Evolutionary conservation across 2,329 filamentous ascomycete species (phyloP), one percentile per base, ranked within the genome.

Genomic region (Colletotrichum lini): DNA sequence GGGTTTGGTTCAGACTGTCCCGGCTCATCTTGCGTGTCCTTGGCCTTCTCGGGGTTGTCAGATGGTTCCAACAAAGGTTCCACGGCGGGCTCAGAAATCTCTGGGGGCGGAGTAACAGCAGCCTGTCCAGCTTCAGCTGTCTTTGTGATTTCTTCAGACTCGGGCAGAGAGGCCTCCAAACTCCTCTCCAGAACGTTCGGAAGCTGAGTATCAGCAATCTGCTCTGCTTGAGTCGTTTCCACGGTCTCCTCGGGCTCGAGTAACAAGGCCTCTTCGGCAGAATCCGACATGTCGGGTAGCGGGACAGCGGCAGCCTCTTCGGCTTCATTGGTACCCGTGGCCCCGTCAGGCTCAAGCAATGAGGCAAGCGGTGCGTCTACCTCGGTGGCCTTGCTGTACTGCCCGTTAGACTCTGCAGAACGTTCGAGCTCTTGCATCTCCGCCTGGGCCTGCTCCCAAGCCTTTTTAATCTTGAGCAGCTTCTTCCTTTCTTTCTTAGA

Each of bases 401-500:
- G 18, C 42, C 71, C 56, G 23, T 40, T 23, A 9, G 63, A 15
- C n/a, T 70, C 63, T 18, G 59, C 21, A 12, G 65, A 52, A 50
- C 62, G 60, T 26, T 62, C 72, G 58, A 68, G 74, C 68, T 74
- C 38, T 18, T 35, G 60, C 60, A 44, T 53, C 60, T 63, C 47
- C 4, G 60, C 38, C 38, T 63, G 60, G 10, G 60, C 49, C 49
- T 63, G 60, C 60, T 63, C 60, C 47, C 60, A 53, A 30, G 60
- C 60, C 62, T 76, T 76, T 57, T 76, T 76, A 23, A 72, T 50
- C 45, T 61, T 61, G 15, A 50, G 45, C 35, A 50, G 65, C 65
- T 78, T 78, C 70, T 78, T 77, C 69, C 73, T 76, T 30, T 78
- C 70, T 64, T 78, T 77, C 69, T 78, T 77, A 30, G 69, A 70